Conservation (phyloP, 768 basidiomycete genomes). For the Epithele typhae region DNA sequence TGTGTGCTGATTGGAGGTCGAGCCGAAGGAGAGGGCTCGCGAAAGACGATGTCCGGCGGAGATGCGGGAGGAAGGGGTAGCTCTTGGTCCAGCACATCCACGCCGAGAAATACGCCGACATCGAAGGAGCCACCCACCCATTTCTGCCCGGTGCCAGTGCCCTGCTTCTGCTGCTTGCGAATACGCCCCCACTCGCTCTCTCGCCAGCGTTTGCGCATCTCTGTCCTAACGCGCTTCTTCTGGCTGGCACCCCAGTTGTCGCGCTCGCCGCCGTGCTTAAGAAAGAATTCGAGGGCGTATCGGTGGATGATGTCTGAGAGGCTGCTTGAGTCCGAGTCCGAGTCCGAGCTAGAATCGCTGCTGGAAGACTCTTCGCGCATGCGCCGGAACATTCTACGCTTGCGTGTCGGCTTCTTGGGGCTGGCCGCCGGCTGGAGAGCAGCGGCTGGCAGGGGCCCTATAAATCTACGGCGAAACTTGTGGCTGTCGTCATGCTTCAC, state of each 20-base stretch:
- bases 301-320: constrained; percentile 48
- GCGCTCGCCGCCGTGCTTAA: constrained; percentile 55
- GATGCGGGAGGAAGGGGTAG: no score
- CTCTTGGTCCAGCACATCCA: constrained; percentile 47
- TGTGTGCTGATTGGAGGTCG: no score
- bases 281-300: constrained; percentile 61
- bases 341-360: constrained; percentile 27
- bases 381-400: neutral
- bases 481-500: constrained; percentile 24
- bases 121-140: constrained; percentile 80
- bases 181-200: constrained; percentile 60
- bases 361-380: constrained; percentile 16
- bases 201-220: constrained; percentile 58
- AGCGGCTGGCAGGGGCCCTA: constrained; percentile 74
- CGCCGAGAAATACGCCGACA: constrained; percentile 70
- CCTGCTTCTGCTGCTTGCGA: constrained; percentile 29
- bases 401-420: constrained; percentile 6
- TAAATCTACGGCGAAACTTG: constrained; percentile 53
- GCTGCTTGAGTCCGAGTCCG: constrained; percentile 25
- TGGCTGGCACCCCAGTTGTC: constrained; percentile 65
- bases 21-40: no score
- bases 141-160: constrained; percentile 20
- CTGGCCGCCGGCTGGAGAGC: constrained; percentile 32
- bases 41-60: no score
- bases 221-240: constrained; percentile 46